Conservation (phyloP, 2,329 filamentous ascomycete genomes). For the Nigrograna mackinnonii region DNA sequence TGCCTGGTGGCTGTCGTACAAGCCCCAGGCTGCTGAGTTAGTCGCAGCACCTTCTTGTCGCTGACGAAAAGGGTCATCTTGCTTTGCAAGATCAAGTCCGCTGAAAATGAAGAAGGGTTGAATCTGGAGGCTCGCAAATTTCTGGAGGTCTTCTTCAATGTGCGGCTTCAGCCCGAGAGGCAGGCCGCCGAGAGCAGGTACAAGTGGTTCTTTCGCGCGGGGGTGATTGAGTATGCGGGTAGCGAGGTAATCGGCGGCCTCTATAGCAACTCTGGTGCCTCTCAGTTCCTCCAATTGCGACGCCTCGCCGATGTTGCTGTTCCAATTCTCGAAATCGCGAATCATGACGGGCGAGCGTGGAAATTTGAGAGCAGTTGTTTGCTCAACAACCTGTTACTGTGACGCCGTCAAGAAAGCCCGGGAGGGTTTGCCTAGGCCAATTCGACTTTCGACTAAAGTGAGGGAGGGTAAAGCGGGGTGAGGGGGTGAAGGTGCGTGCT, state of each 20-base stretch:
- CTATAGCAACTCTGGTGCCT: conserved; percentile 77
- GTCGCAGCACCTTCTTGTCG: conserved; percentile 67
- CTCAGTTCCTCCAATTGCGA: conserved; percentile 72
- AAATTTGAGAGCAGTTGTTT: too few relatives aligned
- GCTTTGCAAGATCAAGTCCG: conserved; percentile 78
- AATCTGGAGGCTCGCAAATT: conserved; percentile 71
- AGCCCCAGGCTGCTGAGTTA: conserved; percentile 79
- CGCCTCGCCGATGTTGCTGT: conserved; percentile 55
- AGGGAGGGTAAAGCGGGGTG: too few relatives aligned
- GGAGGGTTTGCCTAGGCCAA: too few relatives aligned
- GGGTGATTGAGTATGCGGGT: conserved; percentile 62
- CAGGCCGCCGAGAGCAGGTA: conserved; percentile 86
- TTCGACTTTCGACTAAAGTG: too few relatives aligned
- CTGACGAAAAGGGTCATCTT: conserved; percentile 61
- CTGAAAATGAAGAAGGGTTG: conserved; percentile 91
- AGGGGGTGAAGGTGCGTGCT: neutral
- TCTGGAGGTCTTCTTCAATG: conserved; percentile 75
- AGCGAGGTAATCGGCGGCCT: conserved; percentile 87
- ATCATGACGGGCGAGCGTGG: conserved; percentile 48
- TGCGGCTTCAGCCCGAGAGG: conserved; percentile 77
- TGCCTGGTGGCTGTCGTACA: conserved; percentile 82
- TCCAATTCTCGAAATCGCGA: conserved; percentile 61
- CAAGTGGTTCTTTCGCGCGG: conserved; percentile 77
- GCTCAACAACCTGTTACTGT: too few relatives aligned
- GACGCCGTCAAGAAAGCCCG: too few relatives aligned